phyloP scores from a whole-genome alignment of 257 asterid genomes.

The Craterostigma plantagineum region DNA sequence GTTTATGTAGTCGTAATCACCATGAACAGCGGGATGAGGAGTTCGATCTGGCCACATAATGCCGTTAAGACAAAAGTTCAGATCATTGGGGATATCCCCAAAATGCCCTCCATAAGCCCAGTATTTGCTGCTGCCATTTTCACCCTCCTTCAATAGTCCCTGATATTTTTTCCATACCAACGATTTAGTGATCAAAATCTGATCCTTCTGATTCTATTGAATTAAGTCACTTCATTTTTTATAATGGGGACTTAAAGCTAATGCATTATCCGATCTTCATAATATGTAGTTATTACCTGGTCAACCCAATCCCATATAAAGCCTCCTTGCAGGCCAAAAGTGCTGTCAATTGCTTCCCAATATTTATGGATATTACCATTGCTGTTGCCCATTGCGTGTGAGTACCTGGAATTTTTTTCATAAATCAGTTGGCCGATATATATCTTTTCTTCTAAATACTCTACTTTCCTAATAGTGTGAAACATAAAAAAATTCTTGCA shows the following conservation, averaged over 20 bases:
- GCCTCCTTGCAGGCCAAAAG: slow-evolving; percentile 98
- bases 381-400: slow-evolving; percentile 99
- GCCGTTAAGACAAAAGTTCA: slow-evolving; percentile 86
- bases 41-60: slow-evolving; percentile 87
- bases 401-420: slow-evolving; percentile 38
- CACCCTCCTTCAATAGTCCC: slow-evolving; percentile 65
- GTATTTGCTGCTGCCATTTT: slow-evolving; percentile 46
- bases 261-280: no score
- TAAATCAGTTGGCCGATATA: slow-evolving; percentile 8
- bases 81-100: slow-evolving; percentile 83
- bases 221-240: no score
- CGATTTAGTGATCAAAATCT: no score
- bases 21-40: slow-evolving; percentile 90
- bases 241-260: no score
- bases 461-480: slow-evolving; percentile 2
- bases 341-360: slow-evolving; percentile 97
- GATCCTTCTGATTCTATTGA: no score
- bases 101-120: slow-evolving; percentile 99
- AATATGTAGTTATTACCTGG: slow-evolving; percentile 29
- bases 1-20: slow-evolving; percentile 18
- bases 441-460: background rate
- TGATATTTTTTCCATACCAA: no score
- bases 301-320: slow-evolving; percentile 99
- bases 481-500: slow-evolving; percentile 16
- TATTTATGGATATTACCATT: slow-evolving; percentile 76